phyloP scores from a whole-genome alignment of 2,329 filamentous ascomycete genomes.

The Phoma sp. region DNA sequence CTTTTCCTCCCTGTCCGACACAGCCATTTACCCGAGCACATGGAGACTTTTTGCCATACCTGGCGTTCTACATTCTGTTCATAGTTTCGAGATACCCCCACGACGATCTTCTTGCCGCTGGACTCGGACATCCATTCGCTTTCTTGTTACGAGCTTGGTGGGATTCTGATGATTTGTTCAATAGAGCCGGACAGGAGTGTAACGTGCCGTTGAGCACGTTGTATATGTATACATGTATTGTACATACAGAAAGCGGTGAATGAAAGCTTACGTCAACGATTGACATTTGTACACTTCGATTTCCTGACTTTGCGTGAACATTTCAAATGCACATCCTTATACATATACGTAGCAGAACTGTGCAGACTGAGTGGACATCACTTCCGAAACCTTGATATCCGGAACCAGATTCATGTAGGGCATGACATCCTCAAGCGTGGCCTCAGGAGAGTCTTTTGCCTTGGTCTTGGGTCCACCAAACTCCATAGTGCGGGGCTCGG shows the following conservation, averaged over 20 bases:
- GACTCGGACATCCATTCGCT: constrained; percentile 45
- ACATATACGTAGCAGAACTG: neutral
- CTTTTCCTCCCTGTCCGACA: constrained; percentile 28
- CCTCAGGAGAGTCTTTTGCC: neutral
- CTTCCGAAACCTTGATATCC: neutral
- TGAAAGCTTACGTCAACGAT: neutral
- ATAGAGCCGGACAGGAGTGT: neutral
- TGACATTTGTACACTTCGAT: no score
- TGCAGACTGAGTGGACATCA: neutral
- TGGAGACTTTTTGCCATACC: constrained; percentile 5
- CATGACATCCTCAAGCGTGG: neutral
- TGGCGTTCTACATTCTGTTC: constrained; percentile 17
- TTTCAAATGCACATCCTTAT: neutral
- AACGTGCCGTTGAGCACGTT: neutral
- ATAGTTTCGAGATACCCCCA: constrained; percentile 44
- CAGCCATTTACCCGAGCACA: constrained; percentile 9
- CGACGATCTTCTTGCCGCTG: constrained; percentile 28
- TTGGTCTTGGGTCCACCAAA: neutral
- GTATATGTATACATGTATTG: constrained; percentile 7
- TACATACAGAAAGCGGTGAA: neutral
- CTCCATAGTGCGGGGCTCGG: neutral
- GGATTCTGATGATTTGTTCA: constrained; percentile 3
- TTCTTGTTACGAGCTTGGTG: constrained; percentile 13
- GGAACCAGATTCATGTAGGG: neutral
- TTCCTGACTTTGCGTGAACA: no score